Evolutionary conservation across 73 alveolate species (phyloP).

Genomic region (Breviolum minutum): DNA sequence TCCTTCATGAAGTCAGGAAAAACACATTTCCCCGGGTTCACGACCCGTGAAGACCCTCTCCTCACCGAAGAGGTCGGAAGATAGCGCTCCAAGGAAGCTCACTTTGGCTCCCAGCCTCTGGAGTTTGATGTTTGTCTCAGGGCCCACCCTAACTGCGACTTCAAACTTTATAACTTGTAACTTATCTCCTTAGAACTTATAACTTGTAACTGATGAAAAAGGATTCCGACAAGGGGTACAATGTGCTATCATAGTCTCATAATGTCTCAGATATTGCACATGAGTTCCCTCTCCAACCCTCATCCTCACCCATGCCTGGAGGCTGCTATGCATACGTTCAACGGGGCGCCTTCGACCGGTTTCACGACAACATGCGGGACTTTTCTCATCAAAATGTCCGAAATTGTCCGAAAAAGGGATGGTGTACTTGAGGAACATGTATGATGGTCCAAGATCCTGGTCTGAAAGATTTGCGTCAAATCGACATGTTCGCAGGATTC

Average conservation of each 20-base stretch:
- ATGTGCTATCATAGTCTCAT: not conserved
- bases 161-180: not conserved
- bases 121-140: not conserved
- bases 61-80: constrained; percentile 76
- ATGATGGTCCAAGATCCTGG: not conserved
- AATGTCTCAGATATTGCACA: not conserved
- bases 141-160: not conserved
- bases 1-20: constrained; percentile 14
- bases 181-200: too few relatives aligned
- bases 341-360: constrained; percentile 51
- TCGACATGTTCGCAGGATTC: not conserved
- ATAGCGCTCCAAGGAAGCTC: constrained; percentile 87
- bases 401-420: not conserved
- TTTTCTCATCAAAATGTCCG: too few relatives aligned
- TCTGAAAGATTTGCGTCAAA: not conserved
- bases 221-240: too few relatives aligned
- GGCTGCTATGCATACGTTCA: constrained; percentile 90
- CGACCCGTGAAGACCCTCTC: not conserved
- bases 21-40: not conserved
- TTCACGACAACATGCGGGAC: too few relatives aligned
- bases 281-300: not conserved
- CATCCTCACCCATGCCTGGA: not conserved
- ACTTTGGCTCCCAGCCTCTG: constrained; percentile 86
- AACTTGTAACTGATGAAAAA: not conserved
- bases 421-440: not conserved